Base-by-base conservation (phyloP, 768 basidiomycete genomes). In the Suillus spraguei region DNA sequence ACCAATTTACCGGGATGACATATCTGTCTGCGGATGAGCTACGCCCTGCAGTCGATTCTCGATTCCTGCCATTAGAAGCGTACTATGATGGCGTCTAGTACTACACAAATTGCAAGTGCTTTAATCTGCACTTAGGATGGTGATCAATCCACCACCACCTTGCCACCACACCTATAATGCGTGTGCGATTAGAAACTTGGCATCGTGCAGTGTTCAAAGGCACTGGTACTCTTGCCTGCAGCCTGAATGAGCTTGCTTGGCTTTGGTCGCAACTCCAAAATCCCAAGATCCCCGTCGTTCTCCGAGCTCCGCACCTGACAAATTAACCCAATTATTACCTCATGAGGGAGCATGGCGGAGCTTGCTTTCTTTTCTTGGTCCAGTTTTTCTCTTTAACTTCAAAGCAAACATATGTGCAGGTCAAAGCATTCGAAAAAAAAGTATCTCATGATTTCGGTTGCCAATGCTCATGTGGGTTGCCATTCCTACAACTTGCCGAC, bases 151-250 rank as follows among this genome's bases (percentile, higher is more conserved):
- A 58, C 55, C 38, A 58, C 39, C 55, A 39, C 10, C 52, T 41
- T 28, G 56, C 56, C 56, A 58, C 56, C 56, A 58, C 56, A 58
- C 56, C 24, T 13, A 11, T 11, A 20, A 24, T 41, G 56, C 56
- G 7, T 58, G 56, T 58, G 20, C 10, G 1, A 11, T 39, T 56
- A 5, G 38, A 9, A 28, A 24, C 50, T 22, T 55, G n/a, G 35
- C 54, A 38, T 16, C 4, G 49, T 50, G 16, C 36, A 38, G 8
- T 28, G 24, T 22, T 39, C 38, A 36, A 22, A 56, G 39, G 24
- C 49, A 50, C 46, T 22, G 46, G 7, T 17, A 50, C 49, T 10
- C 16, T 50, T 16, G 2, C 49, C 49, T 17, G 49, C 28, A 28
- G 2, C 49, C 49, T 17, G 49, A 50, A 28, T 3, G 6, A 28